A percentile compares a stretch with the other conserved stretches of the same genome.
Conservation (phyloP, 2,329 filamentous ascomycete species). For the Didymosphaeria variabile region DNA sequence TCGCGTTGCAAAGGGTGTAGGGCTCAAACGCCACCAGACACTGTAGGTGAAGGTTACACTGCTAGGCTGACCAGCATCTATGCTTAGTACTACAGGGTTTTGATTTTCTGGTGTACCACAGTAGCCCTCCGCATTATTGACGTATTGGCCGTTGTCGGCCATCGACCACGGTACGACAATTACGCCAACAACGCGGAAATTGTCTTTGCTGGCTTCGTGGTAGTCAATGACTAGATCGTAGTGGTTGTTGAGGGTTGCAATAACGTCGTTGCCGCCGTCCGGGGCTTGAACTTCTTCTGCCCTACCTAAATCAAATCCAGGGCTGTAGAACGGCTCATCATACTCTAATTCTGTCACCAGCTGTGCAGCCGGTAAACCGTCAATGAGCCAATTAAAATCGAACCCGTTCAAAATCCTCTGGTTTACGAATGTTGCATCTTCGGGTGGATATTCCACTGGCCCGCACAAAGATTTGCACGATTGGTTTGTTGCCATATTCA, state of each 20-base stretch:
- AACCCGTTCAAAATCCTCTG: slow-evolving; percentile 83
- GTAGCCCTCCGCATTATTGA: slow-evolving; percentile 64
- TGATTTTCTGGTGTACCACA: too few relatives aligned
- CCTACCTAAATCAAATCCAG: slow-evolving; percentile 84
- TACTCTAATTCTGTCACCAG: slow-evolving; percentile 79
- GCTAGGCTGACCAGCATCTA: slow-evolving; percentile 63
- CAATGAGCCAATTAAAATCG: slow-evolving; percentile 94
- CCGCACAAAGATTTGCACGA: slow-evolving; percentile 84
- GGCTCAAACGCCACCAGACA: slow-evolving; percentile 85
- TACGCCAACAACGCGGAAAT: slow-evolving; percentile 91
- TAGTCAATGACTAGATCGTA: slow-evolving; percentile 95
- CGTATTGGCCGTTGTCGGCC: slow-evolving; percentile 60
- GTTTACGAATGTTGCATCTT: slow-evolving; percentile 81
- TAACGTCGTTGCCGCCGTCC: slow-evolving; percentile 53
- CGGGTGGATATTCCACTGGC: slow-evolving; percentile 70
- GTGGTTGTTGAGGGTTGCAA: slow-evolving; percentile 84
- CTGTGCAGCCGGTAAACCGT: slow-evolving; percentile 91
- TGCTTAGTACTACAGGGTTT: slow-evolving; percentile 71
- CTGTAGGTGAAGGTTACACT: slow-evolving; percentile 89
- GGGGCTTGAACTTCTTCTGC: slow-evolving; percentile 37
- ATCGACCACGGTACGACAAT: slow-evolving; percentile 83
- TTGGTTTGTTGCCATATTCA: slow-evolving; percentile 87
- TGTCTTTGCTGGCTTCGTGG: slow-evolving; percentile 76
- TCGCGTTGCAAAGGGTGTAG: slow-evolving; percentile 91
- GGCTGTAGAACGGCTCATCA: slow-evolving; percentile 83